These are phyloP conservation scores for Colletotrichum sp. DNA, from an alignment of 2,329 filamentous ascomycete species.

Conservation along the genomic window DNA sequence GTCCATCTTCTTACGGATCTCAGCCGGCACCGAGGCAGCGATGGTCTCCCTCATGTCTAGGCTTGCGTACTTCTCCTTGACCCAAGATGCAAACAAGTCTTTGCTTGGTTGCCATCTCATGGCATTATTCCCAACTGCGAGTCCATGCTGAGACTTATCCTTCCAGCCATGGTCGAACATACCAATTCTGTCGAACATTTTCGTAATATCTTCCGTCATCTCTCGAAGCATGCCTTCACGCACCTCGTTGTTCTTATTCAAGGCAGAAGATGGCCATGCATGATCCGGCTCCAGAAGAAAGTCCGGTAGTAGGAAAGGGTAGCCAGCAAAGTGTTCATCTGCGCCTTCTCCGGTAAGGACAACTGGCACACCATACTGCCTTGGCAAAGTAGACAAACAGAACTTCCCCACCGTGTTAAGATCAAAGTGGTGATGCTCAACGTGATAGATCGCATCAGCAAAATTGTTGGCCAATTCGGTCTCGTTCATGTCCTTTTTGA, in stretches of 20 bases:
- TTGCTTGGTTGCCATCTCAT: not conserved
- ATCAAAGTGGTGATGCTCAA: slow-evolving; percentile 43
- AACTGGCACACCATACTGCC: slow-evolving; percentile 54
- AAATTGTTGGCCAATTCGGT: slow-evolving; percentile 33
- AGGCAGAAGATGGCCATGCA: slow-evolving; percentile 30
- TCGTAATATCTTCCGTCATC: slow-evolving; percentile 1
- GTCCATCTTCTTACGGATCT: slow-evolving; percentile 26
- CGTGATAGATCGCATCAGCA: slow-evolving; percentile 32
- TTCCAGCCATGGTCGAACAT: slow-evolving; percentile 12
- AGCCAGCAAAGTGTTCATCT: slow-evolving; percentile 62
- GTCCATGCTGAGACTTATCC: not conserved
- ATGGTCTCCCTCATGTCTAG: not conserved
- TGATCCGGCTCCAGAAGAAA: slow-evolving; percentile 53
- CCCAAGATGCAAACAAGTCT: slow-evolving; percentile 2
- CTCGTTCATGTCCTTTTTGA: slow-evolving; percentile 32
- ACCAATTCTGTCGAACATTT: slow-evolving; percentile 7
- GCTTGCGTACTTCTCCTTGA: not conserved
- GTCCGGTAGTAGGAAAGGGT: slow-evolving; percentile 50
- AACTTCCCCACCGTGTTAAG: slow-evolving; percentile 59
- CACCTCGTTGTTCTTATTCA: not conserved
- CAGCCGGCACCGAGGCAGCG: not conserved
- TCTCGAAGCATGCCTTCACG: slow-evolving; percentile 1
- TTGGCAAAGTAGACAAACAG: slow-evolving; percentile 49
- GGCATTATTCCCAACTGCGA: not conserved
- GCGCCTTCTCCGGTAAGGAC: slow-evolving; percentile 58